Evolutionary conservation across 768 basidiomycete species (phyloP).

Genomic region (Pseudohyphozyma bogoriensis): DNA sequence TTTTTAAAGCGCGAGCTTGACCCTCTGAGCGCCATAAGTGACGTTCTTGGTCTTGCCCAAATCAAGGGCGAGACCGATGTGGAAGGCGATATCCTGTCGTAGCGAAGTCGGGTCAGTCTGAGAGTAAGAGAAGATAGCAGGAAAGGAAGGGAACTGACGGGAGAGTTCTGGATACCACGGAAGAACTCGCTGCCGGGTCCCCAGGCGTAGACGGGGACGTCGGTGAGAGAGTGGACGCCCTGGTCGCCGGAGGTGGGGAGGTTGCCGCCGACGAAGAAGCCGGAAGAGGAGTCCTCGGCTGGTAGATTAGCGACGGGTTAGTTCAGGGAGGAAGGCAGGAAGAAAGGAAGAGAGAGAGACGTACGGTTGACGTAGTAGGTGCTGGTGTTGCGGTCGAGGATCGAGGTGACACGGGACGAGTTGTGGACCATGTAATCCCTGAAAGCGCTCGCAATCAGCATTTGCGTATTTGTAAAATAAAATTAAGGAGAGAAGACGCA

Average conservation of each 20-base stretch:
- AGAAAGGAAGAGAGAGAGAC: not conserved
- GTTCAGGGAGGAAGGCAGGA: not conserved
- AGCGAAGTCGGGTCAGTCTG: not conserved
- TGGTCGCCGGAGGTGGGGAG: constrained; percentile 33
- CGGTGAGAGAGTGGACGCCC: constrained; percentile 39
- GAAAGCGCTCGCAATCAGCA: constrained; percentile 17
- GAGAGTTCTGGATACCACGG: constrained; percentile 31
- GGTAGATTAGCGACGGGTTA: not conserved
- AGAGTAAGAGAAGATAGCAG: not conserved
- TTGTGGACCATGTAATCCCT: constrained; percentile 29
- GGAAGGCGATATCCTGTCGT: constrained; percentile 29
- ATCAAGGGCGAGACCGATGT: constrained; percentile 36
- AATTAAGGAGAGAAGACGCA: not conserved
- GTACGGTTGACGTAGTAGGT: not conserved
- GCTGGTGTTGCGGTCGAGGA: constrained; percentile 1
- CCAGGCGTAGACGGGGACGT: constrained; percentile 38
- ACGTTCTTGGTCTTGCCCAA: constrained; percentile 31
- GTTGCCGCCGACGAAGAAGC: constrained; percentile 39
- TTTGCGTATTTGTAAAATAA: not conserved
- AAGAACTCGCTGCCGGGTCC: constrained; percentile 38
- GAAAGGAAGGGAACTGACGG: constrained; percentile 14
- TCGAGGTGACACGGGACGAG: constrained; percentile 20
- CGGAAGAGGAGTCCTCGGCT: constrained; percentile 34
- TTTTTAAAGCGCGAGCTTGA: no score
- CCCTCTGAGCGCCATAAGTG: not conserved